Evolutionary conservation across 495 filamentous ascomycete genomes (phyloP).

Genomic region (Talaromyces liani): DNA sequence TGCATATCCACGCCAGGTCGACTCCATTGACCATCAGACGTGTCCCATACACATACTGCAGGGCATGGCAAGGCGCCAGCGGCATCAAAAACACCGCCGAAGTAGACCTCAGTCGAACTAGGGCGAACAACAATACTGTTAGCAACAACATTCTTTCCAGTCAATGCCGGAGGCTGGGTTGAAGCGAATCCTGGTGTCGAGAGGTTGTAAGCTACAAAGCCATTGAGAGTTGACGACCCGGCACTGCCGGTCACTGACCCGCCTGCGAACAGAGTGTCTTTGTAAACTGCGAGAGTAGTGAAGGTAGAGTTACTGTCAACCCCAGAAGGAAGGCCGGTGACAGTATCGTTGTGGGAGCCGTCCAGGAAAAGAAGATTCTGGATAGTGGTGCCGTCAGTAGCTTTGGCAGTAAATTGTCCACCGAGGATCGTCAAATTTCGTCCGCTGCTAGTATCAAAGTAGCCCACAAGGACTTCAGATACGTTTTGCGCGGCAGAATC

Average conservation of each 20-base stretch:
- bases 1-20: constrained; percentile 60
- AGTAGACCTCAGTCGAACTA: constrained; percentile 64
- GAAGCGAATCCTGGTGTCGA: constrained; percentile 46
- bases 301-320: constrained; percentile 68
- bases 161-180: constrained; percentile 63
- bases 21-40: constrained; percentile 62
- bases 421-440: constrained; percentile 82
- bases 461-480: constrained; percentile 64
- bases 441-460: constrained; percentile 60
- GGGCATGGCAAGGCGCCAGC: constrained; percentile 81
- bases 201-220: constrained; percentile 77
- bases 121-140: constrained; percentile 65
- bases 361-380: constrained; percentile 75
- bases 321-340: constrained; percentile 63
- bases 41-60: constrained; percentile 71
- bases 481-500: constrained; percentile 42
- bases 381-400: constrained; percentile 60
- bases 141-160: constrained; percentile 60
- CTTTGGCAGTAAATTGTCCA: constrained; percentile 73
- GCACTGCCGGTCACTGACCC: constrained; percentile 68
- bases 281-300: constrained; percentile 57
- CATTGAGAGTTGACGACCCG: constrained; percentile 54
- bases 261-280: constrained; percentile 71
- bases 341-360: constrained; percentile 47
- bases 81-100: constrained; percentile 71